Evolutionary conservation across 345 rosid species (phyloP).

Genomic region (Bruguiera gymnorhiza): DNA sequence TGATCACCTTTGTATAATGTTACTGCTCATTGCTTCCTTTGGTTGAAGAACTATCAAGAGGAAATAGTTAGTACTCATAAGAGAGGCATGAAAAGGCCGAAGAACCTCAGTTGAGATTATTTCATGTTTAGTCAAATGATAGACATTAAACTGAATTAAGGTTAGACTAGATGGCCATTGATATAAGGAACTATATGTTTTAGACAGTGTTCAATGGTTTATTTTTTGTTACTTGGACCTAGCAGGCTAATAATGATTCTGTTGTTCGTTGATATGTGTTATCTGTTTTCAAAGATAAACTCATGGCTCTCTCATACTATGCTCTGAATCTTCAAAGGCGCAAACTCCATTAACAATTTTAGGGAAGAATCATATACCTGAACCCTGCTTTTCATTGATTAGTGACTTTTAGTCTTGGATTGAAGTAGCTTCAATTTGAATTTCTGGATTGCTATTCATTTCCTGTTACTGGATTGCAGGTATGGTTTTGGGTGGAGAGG

Average conservation of each 20-base stretch:
- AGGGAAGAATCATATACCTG: neutral
- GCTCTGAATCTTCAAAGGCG: too few species aligned
- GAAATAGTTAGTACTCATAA: too few species aligned
- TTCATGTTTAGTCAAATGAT: neutral
- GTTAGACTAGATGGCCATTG: neutral
- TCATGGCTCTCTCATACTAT: too few species aligned
- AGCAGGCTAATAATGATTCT: neutral
- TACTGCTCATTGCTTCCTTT: too few species aligned
- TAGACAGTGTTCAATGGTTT: neutral
- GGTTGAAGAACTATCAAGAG: too few species aligned
- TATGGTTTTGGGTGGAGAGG: constrained; percentile 96
- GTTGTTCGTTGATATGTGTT: neutral
- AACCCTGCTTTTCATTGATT: neutral
- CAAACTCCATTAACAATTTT: too few species aligned
- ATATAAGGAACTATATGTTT: neutral
- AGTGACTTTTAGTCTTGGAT: neutral
- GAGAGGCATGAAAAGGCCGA: neutral
- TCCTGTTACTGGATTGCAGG: constrained; percentile 37
- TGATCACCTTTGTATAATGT: too few species aligned
- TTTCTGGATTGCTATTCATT: neutral
- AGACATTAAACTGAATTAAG: neutral
- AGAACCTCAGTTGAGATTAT: neutral
- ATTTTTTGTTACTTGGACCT: neutral
- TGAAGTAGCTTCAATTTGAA: constrained; percentile 1
- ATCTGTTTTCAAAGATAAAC: neutral